These are phyloP conservation scores for Yamadazyma scolyti DNA, from an alignment of 805 yeast genomes.

Conservation along the genomic window DNA sequence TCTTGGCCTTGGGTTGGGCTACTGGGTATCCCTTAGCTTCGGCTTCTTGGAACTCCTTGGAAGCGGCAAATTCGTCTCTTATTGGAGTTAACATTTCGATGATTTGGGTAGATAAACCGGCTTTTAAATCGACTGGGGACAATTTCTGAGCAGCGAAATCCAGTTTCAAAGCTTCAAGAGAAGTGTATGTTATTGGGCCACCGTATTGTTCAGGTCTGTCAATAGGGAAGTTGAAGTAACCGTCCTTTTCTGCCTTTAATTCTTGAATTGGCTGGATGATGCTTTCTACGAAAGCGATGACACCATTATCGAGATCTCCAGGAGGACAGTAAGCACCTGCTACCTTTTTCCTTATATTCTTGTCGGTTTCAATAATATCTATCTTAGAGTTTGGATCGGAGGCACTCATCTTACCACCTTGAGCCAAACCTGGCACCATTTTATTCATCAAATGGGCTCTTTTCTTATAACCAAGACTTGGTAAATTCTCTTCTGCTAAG, in stretches of 20 bases:
- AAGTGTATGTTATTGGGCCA: conserved; percentile 74
- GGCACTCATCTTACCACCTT: conserved; percentile 99
- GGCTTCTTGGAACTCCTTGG: conserved; percentile 72
- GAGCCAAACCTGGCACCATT: conserved; percentile 96
- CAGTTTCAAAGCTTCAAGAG: conserved; percentile 63
- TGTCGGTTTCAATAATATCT: conserved; percentile 87
- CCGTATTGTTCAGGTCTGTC: conserved; percentile 97
- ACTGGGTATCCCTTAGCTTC: conserved; percentile 82
- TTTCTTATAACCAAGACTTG: conserved; percentile 85
- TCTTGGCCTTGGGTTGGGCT: conserved; percentile 55
- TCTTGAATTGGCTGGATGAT: conserved; percentile 86
- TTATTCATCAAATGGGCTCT: conserved; percentile 98
- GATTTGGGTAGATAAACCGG: conserved; percentile 86
- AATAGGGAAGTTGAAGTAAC: conserved; percentile 62
- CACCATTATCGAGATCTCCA: conserved; percentile 84
- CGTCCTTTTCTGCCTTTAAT: conserved; percentile 55
- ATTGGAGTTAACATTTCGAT: conserved; percentile 81
- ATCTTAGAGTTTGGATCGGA: conserved; percentile 98
- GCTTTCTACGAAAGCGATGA: conserved; percentile 78
- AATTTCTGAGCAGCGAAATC: conserved; percentile 73
- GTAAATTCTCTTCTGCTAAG: conserved; percentile 92
- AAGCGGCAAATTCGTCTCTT: conserved; percentile 59
- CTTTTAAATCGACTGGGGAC: conserved; percentile 90
- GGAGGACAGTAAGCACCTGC: conserved; percentile 94
- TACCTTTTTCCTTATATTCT: conserved; percentile 83